Base-by-base conservation (phyloP, 2,329 filamentous ascomycete species). In the Knufia petricola region DNA sequence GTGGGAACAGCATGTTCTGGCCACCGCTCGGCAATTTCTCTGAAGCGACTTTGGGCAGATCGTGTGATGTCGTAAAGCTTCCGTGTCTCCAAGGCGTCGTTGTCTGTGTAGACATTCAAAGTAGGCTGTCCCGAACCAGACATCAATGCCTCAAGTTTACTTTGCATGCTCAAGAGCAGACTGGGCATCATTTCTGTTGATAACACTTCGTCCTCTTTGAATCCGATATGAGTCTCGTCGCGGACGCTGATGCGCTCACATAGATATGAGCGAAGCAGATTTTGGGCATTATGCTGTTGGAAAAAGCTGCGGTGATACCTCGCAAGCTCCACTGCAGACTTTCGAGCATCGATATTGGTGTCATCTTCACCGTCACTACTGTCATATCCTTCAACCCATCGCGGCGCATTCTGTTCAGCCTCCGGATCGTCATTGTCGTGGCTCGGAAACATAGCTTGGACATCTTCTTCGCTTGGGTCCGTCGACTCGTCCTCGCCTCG, bases 101-200 rank as follows among this genome's bases (percentile, higher is more conserved):
- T 65, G 59, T 94, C 83, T 0, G 78, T 82, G 65, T 98, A 98
- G 64, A 98, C 95, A 66, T 95, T 95, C 70, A 90, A 94, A 20
- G 70, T 64, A 26, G 64, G 66, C 67, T 66, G 4, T 65, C 56
- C 1, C 55, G 57, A 2, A 62, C 37, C 23, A 46, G 40, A n/a
- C 56, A 62, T 64, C 44, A 76, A 74, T 31, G 70, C 68, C 31
- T 73, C 63, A 24, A 79, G 65, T 57, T 79, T 77, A 52, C 84
- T 77, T 50, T 82, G 73, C 1, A 94, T 64, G 1, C 78, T 68
- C 15, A 90, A 66, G 20, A 89, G 66, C 0, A 84, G 72, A 2
- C 78, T 77, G 1, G 86, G 76, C 21, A 94, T 69, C 41, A 88
- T 72, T 45, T 63, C 30, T 55, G 43, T 19, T 4, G 55, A 37